Conservation (phyloP, 805 yeast genomes). For the Candida mattraensis region DNA sequence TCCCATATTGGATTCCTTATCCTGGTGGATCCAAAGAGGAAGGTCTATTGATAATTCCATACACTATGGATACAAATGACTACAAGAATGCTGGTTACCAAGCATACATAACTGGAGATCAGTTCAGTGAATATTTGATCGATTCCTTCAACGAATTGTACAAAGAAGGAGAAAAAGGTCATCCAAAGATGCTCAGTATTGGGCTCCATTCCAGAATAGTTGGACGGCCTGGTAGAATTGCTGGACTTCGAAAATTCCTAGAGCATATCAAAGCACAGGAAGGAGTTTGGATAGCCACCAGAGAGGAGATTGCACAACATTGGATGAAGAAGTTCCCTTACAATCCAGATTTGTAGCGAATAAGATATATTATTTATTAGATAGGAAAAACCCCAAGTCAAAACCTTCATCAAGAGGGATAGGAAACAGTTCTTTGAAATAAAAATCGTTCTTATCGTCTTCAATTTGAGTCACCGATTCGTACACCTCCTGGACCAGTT, state of each 20-base stretch:
- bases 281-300: slow-evolving; percentile 40
- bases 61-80: slow-evolving; percentile 29
- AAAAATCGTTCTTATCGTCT: slow-evolving; percentile 12
- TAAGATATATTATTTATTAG: slow-evolving; percentile 7
- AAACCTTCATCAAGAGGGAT: slow-evolving; percentile 15
- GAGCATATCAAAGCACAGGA: slow-evolving; percentile 33
- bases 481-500: slow-evolving; percentile 14
- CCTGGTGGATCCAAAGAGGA: slow-evolving; percentile 21
- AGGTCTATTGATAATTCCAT: slow-evolving; percentile 30
- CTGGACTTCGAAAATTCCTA: slow-evolving; percentile 35
- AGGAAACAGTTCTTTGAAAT: slow-evolving; percentile 17
- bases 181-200: slow-evolving; percentile 36
- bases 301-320: slow-evolving; percentile 35
- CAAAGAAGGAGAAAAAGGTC: slow-evolving; percentile 29
- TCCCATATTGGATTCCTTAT: slow-evolving; percentile 35
- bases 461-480: slow-evolving; percentile 14
- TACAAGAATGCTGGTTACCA: slow-evolving; percentile 25
- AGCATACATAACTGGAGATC: slow-evolving; percentile 28
- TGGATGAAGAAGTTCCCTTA: slow-evolving; percentile 17
- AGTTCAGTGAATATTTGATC: slow-evolving; percentile 32
- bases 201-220: slow-evolving; percentile 37
- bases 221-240: slow-evolving; percentile 38
- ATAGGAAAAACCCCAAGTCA: slow-evolving; percentile 9
- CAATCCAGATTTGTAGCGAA: background rate
- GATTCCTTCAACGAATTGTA: slow-evolving; percentile 38